Percentiles rank a stretch among this genome's conserved stretches.
phyloP scores from a whole-genome alignment of 768 basidiomycete species.

The Podaxis sp. region DNA sequence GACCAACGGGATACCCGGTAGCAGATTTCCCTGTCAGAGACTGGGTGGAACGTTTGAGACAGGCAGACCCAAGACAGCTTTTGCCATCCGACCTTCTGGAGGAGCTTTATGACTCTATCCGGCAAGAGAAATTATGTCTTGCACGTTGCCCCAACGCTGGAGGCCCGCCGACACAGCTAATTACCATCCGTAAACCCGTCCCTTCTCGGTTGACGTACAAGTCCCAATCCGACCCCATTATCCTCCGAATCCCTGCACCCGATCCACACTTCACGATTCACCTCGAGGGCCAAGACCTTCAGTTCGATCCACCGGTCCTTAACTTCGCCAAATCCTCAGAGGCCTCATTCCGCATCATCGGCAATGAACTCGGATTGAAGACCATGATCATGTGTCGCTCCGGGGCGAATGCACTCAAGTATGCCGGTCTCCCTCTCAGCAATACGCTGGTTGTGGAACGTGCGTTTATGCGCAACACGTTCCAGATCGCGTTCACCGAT shows the following conservation, averaged over 20 bases:
- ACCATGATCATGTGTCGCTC: constrained; percentile 81
- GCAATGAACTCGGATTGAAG: constrained; percentile 79
- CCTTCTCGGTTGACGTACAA: constrained; percentile 84
- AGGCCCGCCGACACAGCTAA: constrained; percentile 45
- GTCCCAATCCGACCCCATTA: constrained; percentile 83
- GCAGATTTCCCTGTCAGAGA: constrained; percentile 69
- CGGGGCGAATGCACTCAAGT: constrained; percentile 80
- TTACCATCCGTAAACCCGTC: constrained; percentile 72
- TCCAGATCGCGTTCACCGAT: constrained; percentile 84
- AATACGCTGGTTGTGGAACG: constrained; percentile 80
- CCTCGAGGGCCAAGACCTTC: constrained; percentile 82
- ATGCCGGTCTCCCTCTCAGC: constrained; percentile 78
- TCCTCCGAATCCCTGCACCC: constrained; percentile 79
- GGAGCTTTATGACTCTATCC: constrained; percentile 77
- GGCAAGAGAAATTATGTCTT: constrained; percentile 69
- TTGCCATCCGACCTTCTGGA: constrained; percentile 76
- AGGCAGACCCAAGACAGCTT: constrained; percentile 66
- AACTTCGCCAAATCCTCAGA: constrained; percentile 76
- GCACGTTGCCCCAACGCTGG: constrained; percentile 48
- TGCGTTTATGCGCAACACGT: constrained; percentile 95
- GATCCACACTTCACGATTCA: constrained; percentile 84
- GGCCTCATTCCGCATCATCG: constrained; percentile 88
- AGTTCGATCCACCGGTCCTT: constrained; percentile 84
- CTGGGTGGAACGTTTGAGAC: constrained; percentile 82
- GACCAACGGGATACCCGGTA: constrained; percentile 49